phyloP scores from a whole-genome alignment of 2,329 filamentous ascomycete species.

The Fusarium sp. region DNA sequence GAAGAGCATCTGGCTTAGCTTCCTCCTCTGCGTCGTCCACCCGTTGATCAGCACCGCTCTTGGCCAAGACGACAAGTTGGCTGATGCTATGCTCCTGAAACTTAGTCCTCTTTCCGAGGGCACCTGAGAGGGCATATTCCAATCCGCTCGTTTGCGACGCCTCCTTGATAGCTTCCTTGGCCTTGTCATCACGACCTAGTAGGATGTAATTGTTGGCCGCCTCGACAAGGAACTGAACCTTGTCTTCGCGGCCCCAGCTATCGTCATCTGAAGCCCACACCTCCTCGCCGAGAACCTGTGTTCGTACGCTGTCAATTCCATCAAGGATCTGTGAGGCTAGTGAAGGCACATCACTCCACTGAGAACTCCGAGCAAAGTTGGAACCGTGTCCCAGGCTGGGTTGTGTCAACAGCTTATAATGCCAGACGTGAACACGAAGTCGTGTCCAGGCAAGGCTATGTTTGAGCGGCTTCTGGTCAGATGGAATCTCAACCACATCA shows the following conservation, averaged over 20 bases:
- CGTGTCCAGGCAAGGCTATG: conserved; percentile 71
- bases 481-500: conserved; percentile 48
- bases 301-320: conserved; percentile 60
- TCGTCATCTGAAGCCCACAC: conserved; percentile 56
- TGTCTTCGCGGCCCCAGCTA: conserved; percentile 64
- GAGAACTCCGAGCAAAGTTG: conserved; percentile 68
- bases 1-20: conserved; percentile 75
- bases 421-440: conserved; percentile 80
- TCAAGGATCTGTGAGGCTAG: conserved; percentile 67
- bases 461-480: conserved; percentile 58
- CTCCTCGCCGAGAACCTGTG: conserved; percentile 55
- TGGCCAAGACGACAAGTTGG: conserved; percentile 92
- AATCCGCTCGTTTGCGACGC: conserved; percentile 80
- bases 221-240: conserved; percentile 83
- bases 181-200: conserved; percentile 84
- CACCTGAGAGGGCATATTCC: conserved; percentile 85
- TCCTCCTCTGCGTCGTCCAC: conserved; percentile 45
- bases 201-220: conserved; percentile 86
- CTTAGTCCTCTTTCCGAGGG: conserved; percentile 86
- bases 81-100: conserved; percentile 86
- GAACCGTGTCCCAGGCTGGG: conserved; percentile 68
- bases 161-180: conserved; percentile 77
- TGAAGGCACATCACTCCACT: conserved; percentile 72
- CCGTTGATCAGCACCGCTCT: conserved; percentile 67
- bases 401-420: conserved; percentile 73